Evolutionary conservation across 345 rosid species (phyloP).

Genomic region (Anastatica hierochuntica): DNA sequence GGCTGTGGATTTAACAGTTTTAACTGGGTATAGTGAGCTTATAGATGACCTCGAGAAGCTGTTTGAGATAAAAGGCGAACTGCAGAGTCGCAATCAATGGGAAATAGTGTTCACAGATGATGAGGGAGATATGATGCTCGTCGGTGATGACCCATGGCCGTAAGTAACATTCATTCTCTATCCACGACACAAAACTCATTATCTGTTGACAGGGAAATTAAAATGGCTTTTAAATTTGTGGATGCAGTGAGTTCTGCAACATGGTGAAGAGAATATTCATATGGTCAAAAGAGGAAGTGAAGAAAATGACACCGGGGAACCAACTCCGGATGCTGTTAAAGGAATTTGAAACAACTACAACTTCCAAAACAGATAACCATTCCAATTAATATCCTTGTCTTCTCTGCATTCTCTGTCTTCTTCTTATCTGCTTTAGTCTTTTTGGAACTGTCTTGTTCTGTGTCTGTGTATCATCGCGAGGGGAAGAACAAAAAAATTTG

Average conservation of each 20-base stretch:
- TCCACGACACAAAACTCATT: no score
- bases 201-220: no score
- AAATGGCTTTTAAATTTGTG: background rate
- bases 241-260: constrained; percentile 72
- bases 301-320: constrained; percentile 50
- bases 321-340: constrained; percentile 38
- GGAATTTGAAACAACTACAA: constrained; percentile 47
- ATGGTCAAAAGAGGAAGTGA: no score
- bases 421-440: no score
- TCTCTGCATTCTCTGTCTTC: no score
- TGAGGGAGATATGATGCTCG: constrained; percentile 92
- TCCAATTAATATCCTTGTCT: no score
- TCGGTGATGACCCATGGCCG: constrained; percentile 96
- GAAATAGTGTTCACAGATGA: constrained; percentile 76
- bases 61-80: constrained; percentile 69
- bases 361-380: constrained; percentile 6
- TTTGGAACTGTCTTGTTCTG: no score
- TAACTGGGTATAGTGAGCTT: constrained; percentile 64
- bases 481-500: no score
- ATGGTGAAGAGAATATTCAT: no score
- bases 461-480: no score
- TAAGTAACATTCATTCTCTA: no score
- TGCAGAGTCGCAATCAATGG: constrained; percentile 52
- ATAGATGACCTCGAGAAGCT: constrained; percentile 67
- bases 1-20: constrained; percentile 55